phyloP scores from a whole-genome alignment of 1,139 yeast species.

The Wickerhamomyces sp. region DNA sequence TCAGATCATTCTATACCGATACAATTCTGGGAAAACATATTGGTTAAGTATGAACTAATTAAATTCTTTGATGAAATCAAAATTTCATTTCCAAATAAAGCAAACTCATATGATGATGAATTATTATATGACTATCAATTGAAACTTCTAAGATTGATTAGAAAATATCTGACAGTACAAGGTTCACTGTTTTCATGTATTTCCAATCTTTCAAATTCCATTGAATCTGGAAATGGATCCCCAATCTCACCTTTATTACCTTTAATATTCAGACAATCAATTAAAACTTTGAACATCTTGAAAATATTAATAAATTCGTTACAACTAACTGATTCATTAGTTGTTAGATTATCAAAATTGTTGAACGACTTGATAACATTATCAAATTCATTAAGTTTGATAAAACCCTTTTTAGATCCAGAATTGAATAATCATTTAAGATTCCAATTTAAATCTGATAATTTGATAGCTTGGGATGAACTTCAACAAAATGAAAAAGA shows the following conservation, averaged over 20 bases:
- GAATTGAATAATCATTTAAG: slow-evolving; percentile 23
- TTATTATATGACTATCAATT: slow-evolving; percentile 43
- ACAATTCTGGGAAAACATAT: slow-evolving; percentile 26
- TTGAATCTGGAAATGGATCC: slow-evolving; percentile 10
- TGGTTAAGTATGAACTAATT: slow-evolving; percentile 31
- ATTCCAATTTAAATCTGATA: slow-evolving; percentile 18
- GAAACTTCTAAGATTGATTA: slow-evolving; percentile 39
- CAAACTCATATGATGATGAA: slow-evolving; percentile 30
- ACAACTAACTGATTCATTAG: slow-evolving; percentile 21
- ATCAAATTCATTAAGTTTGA: slow-evolving; percentile 20
- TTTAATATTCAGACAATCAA: slow-evolving; percentile 23
- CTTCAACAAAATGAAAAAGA: slow-evolving; percentile 2
- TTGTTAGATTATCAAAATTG: slow-evolving; percentile 19
- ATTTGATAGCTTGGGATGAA: slow-evolving; percentile 20
- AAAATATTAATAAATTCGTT: slow-evolving; percentile 25
- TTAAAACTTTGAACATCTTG: slow-evolving; percentile 20
- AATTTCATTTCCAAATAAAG: slow-evolving; percentile 3
- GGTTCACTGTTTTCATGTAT: slow-evolving; percentile 10
- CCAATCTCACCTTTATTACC: slow-evolving; percentile 24
- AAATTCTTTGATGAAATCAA: slow-evolving; percentile 30
- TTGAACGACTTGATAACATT: slow-evolving; percentile 24
- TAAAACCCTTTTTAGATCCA: slow-evolving; percentile 24
- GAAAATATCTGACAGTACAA: slow-evolving; percentile 14
- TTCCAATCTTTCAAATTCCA: slow-evolving; percentile 19
- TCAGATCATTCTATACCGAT: slow-evolving; percentile 11